Conservation (phyloP, 345 rosid genomes). For the Eucalyptus lansdowneana region DNA sequence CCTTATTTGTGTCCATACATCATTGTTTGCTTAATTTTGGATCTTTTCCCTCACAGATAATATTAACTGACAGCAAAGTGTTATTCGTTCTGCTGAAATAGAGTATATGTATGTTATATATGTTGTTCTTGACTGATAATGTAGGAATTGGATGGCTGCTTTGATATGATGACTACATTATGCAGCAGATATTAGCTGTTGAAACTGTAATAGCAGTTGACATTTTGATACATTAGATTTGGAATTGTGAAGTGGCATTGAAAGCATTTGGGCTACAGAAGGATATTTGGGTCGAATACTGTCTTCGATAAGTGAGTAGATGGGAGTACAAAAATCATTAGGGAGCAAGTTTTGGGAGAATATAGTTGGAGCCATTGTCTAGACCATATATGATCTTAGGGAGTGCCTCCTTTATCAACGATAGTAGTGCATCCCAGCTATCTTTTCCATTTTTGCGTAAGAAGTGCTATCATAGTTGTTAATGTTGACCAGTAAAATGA, state of each 20-base stretch:
- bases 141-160: background rate
- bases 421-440: background rate
- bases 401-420: background rate
- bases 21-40: background rate
- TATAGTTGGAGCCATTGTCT: background rate
- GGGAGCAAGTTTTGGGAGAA: background rate
- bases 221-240: background rate
- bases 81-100: background rate
- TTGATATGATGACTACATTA: background rate
- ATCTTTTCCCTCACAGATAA: background rate
- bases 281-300: background rate
- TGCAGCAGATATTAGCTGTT: background rate
- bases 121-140: background rate
- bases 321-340: background rate
- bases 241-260: background rate
- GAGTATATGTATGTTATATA: background rate
- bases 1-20: background rate
- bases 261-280: background rate
- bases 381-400: background rate
- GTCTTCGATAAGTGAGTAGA: background rate
- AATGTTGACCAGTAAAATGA: background rate
- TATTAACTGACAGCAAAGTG: background rate
- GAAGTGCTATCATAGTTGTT: background rate
- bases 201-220: background rate
- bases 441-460: background rate